A percentile compares a stretch with the other conserved stretches of the same genome.
These are phyloP conservation scores for Sporothrix pseudoabietina DNA, from an alignment of 2,329 filamentous ascomycete genomes.

Conservation along the genomic window DNA sequence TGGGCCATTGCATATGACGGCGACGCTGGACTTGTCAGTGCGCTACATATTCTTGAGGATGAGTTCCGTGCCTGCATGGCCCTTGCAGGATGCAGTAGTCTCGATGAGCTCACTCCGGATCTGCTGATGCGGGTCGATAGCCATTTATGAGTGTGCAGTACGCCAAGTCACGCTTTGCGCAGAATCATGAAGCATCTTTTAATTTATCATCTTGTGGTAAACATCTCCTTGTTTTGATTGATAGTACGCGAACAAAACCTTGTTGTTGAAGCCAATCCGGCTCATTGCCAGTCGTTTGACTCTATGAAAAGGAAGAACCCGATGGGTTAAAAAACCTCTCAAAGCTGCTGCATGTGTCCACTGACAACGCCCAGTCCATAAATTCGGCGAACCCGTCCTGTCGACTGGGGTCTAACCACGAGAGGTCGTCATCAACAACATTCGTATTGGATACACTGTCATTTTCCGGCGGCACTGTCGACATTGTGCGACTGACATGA, in stretches of 20 bases:
- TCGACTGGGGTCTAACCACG: conserved; percentile 36
- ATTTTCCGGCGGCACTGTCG: not conserved
- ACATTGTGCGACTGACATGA: not conserved
- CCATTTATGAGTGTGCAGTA: too few relatives aligned
- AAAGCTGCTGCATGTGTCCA: conserved; percentile 36
- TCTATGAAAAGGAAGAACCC: not conserved
- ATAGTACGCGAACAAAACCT: too few relatives aligned
- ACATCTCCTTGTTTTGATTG: too few relatives aligned
- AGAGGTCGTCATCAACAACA: conserved; percentile 20
- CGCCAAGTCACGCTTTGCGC: too few relatives aligned
- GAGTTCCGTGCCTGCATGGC: conserved; percentile 17
- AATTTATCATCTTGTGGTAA: too few relatives aligned
- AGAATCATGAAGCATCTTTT: too few relatives aligned
- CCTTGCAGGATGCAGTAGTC: not conserved
- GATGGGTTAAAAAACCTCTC: conserved; percentile 34
- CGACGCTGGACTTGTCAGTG: not conserved
- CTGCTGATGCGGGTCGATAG: not conserved
- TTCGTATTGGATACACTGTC: not conserved
- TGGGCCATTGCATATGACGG: conserved; percentile 20
- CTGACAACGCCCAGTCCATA: conserved; percentile 39
- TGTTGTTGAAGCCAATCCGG: too few relatives aligned
- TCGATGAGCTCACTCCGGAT: not conserved
- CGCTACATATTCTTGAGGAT: not conserved
- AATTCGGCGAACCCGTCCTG: conserved; percentile 29
- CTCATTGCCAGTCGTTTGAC: too few relatives aligned